phyloP scores from a whole-genome alignment of 192 early-diverging fungal species.

The Gigaspora rosea region DNA sequence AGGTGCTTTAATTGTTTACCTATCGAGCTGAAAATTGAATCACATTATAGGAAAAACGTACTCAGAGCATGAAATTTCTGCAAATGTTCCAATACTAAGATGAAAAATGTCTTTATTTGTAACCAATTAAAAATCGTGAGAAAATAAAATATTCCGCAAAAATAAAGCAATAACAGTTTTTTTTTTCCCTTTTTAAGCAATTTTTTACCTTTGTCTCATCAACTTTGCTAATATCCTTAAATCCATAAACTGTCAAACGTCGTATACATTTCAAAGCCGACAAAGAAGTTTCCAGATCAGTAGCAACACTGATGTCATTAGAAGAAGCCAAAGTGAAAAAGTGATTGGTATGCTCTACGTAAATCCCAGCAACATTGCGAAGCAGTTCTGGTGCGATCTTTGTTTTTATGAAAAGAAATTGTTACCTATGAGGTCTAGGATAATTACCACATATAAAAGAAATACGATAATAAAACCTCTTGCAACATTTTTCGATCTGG shows the following conservation, averaged over 20 bases:
- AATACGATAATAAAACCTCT: slow-evolving; percentile 36
- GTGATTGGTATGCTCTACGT: slow-evolving; percentile 56
- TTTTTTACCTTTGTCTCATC: slow-evolving; percentile 54
- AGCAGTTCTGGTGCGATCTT: slow-evolving; percentile 74
- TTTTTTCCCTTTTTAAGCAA: neutral
- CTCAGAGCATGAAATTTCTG: slow-evolving; percentile 55
- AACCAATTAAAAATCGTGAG: neutral
- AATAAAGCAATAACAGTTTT: neutral
- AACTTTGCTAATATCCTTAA: slow-evolving; percentile 56
- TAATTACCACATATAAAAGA: neutral
- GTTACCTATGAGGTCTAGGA: neutral
- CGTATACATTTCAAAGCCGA: slow-evolving; percentile 75
- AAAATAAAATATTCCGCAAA: neutral
- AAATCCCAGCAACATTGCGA: slow-evolving; percentile 65
- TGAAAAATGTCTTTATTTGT: slow-evolving; percentile 41
- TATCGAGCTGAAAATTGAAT: neutral
- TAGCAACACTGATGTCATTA: slow-evolving; percentile 26
- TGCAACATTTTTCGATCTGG: slow-evolving; percentile 61
- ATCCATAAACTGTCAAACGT: slow-evolving; percentile 78
- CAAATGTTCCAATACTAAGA: slow-evolving; percentile 53
- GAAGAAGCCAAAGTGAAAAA: slow-evolving; percentile 50
- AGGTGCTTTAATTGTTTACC: neutral
- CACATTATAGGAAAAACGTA: slow-evolving; percentile 32
- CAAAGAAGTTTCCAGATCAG: slow-evolving; percentile 60
- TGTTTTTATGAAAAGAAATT: slow-evolving; percentile 37